Percentiles rank a stretch among this genome's conserved stretches.
Conservation (phyloP, 768 basidiomycete species). For the Tricholomella constricta region DNA sequence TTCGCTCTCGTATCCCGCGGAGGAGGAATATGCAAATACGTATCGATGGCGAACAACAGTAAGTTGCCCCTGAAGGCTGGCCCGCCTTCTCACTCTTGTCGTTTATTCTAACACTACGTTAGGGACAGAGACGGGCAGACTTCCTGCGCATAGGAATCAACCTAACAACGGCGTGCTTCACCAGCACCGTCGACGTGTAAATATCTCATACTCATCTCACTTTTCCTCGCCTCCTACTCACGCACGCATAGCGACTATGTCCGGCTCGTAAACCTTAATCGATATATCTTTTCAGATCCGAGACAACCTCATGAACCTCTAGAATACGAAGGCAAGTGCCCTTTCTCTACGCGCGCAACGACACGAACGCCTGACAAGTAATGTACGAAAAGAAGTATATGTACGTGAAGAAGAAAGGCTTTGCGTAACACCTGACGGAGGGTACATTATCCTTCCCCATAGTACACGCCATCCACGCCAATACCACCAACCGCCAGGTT, state of each 20-base stretch:
- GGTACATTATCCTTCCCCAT: constrained; percentile 98
- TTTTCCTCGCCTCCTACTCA: not conserved
- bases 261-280: constrained; percentile 89
- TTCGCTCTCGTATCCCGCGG: constrained; percentile 87
- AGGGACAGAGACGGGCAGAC: constrained; percentile 87
- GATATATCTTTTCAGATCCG: constrained; percentile 93
- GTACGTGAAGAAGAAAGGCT: constrained; percentile 86
- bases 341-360: not conserved
- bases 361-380: no score
- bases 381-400: no score
- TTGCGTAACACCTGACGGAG: constrained; percentile 92
- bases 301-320: constrained; percentile 97
- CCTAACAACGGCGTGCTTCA: constrained; percentile 91
- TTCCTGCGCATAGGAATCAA: constrained; percentile 91
- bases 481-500: constrained; percentile 75
- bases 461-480: constrained; percentile 84
- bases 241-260: constrained; percentile 89
- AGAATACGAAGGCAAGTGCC: constrained; percentile 70
- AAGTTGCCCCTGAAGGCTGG: constrained; percentile 22
- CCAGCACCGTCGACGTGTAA: constrained; percentile 60
- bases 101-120: not conserved
- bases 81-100: not conserved
- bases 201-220: no score
- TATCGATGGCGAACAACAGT: constrained; percentile 98
- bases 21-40: constrained; percentile 95